A percentile compares a stretch with the other conserved stretches of the same genome.
Conservation (phyloP, 768 basidiomycete genomes). For the Boletus eberwhitei region DNA sequence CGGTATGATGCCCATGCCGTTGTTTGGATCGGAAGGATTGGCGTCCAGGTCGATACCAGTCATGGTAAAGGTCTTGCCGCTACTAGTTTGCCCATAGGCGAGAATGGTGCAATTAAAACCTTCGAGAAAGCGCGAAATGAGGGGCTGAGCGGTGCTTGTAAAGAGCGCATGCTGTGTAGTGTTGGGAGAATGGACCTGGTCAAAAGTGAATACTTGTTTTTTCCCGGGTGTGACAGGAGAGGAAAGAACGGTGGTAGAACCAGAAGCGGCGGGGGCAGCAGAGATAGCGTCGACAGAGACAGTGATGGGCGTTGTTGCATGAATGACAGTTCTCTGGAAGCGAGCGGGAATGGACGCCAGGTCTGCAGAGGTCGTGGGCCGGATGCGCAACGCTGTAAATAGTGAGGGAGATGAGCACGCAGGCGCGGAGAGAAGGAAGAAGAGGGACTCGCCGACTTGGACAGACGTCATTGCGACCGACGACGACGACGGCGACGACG, state of each 20-base stretch:
- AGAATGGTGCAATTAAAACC: constrained; percentile 89
- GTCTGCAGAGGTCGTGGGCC: constrained; percentile 84
- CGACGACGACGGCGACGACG: constrained; percentile 64
- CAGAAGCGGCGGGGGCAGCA: constrained; percentile 46
- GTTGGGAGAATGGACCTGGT: constrained; percentile 87
- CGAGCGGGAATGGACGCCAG: constrained; percentile 83
- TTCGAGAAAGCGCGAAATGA: constrained; percentile 83
- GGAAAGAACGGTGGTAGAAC: constrained; percentile 47
- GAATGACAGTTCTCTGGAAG: constrained; percentile 89
- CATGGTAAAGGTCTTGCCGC: constrained; percentile 74
- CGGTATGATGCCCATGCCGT: constrained; percentile 93
- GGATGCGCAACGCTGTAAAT: constrained; percentile 76
- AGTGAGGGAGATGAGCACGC: constrained; percentile 5
- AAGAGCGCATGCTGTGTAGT: constrained; percentile 86
- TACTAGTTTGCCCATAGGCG: constrained; percentile 34
- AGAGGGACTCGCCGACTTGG: constrained; percentile 79
- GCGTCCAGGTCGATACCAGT: constrained; percentile 90
- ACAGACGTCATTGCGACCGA: constrained; percentile 74
- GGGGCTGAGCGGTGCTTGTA: constrained; percentile 77
- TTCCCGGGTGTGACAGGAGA: constrained; percentile 54
- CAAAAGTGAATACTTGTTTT: constrained; percentile 87
- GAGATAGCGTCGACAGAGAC: constrained; percentile 78
- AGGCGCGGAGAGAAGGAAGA: not conserved
- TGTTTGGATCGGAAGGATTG: constrained; percentile 77
- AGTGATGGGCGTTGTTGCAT: constrained; percentile 67